Conservation (phyloP, 371 early-diverging fungal genomes). For the Mortierella sp. region DNA sequence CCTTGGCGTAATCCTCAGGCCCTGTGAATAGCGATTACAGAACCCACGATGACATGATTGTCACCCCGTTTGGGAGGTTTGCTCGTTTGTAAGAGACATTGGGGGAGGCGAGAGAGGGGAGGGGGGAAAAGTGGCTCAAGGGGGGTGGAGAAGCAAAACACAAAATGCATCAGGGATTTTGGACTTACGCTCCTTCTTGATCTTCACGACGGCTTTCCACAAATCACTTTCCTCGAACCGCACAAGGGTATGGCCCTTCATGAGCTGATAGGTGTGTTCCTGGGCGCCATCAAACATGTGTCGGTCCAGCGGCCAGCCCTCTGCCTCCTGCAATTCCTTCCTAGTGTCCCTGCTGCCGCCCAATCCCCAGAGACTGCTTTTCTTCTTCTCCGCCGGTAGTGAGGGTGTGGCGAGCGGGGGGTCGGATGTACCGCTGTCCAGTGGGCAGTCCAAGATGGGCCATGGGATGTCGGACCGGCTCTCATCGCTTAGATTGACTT, state of each 20-base stretch:
- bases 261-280: constrained; percentile 63
- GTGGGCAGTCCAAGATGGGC: constrained; percentile 37
- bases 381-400: background rate
- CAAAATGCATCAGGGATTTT: too few species aligned
- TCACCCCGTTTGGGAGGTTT: too few species aligned
- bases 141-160: too few species aligned
- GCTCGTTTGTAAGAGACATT: too few species aligned
- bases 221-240: constrained; percentile 62
- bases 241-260: constrained; percentile 64
- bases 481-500: constrained; percentile 67
- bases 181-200: constrained; percentile 39
- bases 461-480: constrained; percentile 58
- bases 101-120: too few species aligned
- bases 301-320: constrained; percentile 52
- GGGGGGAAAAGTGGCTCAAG: too few species aligned
- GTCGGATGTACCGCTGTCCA: background rate
- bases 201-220: constrained; percentile 40
- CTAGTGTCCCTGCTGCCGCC: background rate
- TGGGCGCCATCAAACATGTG: constrained; percentile 72
- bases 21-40: constrained; percentile 1
- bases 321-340: background rate
- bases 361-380: background rate
- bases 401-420: background rate
- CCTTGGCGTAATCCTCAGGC: constrained; percentile 36
- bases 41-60: background rate